Evolutionary conservation across 768 basidiomycete species (phyloP).

Genomic region (Calocybe indica): DNA sequence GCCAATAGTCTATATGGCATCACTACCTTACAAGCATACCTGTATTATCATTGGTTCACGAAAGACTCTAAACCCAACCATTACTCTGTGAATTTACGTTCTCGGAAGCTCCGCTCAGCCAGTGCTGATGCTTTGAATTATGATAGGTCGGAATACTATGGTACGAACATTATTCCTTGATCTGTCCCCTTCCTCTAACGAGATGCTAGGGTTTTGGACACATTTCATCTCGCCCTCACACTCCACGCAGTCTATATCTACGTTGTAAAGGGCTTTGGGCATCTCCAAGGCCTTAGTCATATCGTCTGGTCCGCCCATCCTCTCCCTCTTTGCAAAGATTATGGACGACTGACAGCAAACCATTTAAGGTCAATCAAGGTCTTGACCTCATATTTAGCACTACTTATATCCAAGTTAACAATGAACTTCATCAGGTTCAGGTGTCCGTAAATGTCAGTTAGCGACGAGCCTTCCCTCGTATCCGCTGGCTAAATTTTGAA

Average conservation of each 20-base stretch:
- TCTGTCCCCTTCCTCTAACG: too few species aligned
- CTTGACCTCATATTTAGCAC: not conserved
- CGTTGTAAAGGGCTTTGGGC: slow-evolving; percentile 29
- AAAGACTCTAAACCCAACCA: slow-evolving; percentile 30
- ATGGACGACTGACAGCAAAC: not conserved
- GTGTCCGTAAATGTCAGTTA: slow-evolving; percentile 33
- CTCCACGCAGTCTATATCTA: slow-evolving; percentile 31
- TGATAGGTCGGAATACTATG: slow-evolving; percentile 28
- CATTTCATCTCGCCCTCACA: slow-evolving; percentile 25
- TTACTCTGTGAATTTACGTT: slow-evolving; percentile 21
- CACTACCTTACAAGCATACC: slow-evolving; percentile 30
- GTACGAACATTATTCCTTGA: slow-evolving; percentile 16
- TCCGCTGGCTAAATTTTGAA: not conserved
- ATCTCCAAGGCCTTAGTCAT: slow-evolving; percentile 13
- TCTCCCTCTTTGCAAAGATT: not conserved
- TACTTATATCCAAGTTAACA: not conserved
- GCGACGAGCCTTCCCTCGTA: not conserved
- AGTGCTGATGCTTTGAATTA: not conserved
- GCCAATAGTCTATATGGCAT: slow-evolving; percentile 30
- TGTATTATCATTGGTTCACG: slow-evolving; percentile 33
- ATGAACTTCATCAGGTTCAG: slow-evolving; percentile 26
- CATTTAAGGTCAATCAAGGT: slow-evolving; percentile 19
- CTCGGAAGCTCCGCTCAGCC: not conserved
- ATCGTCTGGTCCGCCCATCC: slow-evolving; percentile 24
- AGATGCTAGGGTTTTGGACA: slow-evolving; percentile 25